phyloP scores from a whole-genome alignment of 805 yeast species.

The Kuraishia ogatae region DNA sequence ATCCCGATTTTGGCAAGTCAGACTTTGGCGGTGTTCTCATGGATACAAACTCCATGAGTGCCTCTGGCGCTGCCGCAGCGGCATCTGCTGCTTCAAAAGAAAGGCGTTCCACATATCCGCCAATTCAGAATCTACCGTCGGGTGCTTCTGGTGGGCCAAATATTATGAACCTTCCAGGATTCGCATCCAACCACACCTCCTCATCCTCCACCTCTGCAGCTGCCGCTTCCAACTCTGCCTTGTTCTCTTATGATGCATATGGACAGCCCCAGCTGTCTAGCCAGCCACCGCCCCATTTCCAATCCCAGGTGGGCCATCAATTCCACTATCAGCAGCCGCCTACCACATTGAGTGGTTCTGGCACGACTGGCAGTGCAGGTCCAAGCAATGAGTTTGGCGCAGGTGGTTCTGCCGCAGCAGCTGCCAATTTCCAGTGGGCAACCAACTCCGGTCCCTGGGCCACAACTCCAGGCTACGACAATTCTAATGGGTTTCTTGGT shows the following conservation, averaged over 20 bases:
- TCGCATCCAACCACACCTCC: too few relatives aligned
- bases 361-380: not conserved
- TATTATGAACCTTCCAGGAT: too few relatives aligned
- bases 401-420: not conserved
- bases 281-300: not conserved
- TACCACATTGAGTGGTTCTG: not conserved
- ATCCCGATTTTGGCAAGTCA: not conserved
- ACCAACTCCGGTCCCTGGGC: not conserved
- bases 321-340: not conserved
- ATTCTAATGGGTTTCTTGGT: not conserved
- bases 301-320: not conserved
- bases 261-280: not conserved
- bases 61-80: not conserved
- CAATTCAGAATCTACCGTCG: not conserved
- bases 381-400: not conserved
- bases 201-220: not conserved
- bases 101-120: not conserved
- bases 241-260: not conserved
- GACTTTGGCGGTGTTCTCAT: not conserved
- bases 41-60: not conserved
- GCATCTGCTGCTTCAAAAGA: not conserved
- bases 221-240: not conserved
- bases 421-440: not conserved
- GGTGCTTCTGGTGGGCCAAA: not conserved
- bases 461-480: not conserved